A percentile compares a stretch with the other conserved stretches of the same genome.
Evolutionary conservation across 2,329 filamentous ascomycete genomes (phyloP).

Genomic region (Mollisiaceae sp.): DNA sequence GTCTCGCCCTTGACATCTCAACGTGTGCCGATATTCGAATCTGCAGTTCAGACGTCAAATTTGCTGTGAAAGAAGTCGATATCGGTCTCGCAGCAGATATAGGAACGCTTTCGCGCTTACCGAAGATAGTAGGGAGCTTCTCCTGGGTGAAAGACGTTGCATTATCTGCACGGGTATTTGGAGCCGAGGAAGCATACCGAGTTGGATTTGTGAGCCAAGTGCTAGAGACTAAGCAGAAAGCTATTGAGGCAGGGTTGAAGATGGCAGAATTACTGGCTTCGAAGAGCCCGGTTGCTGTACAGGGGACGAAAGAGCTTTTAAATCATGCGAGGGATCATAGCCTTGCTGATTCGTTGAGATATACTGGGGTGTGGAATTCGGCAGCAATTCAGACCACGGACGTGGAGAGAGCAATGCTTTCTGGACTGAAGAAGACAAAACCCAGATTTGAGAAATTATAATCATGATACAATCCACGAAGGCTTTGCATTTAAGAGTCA

Average conservation of each 20-base stretch:
- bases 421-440: constrained; percentile 77
- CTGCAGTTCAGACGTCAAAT: constrained; percentile 60
- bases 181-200: constrained; percentile 69
- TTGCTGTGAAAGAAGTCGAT: constrained; percentile 82
- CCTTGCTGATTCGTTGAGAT: constrained; percentile 78
- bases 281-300: constrained; percentile 88
- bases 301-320: constrained; percentile 85
- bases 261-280: constrained; percentile 69
- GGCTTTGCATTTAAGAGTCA: too few relatives aligned
- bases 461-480: neutral
- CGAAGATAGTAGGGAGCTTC: constrained; percentile 71
- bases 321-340: constrained; percentile 81
- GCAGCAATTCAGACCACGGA: constrained; percentile 82
- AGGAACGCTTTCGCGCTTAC: constrained; percentile 74
- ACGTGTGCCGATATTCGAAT: constrained; percentile 75
- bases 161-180: constrained; percentile 72
- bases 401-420: constrained; percentile 74
- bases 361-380: constrained; percentile 88
- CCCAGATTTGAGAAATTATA: constrained; percentile 86
- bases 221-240: constrained; percentile 64
- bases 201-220: constrained; percentile 74
- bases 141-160: constrained; percentile 83
- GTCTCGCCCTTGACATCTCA: constrained; percentile 77
- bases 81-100: constrained; percentile 82
- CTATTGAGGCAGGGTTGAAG: constrained; percentile 66